Percentiles rank a stretch among this genome's conserved stretches.
These are phyloP conservation scores for Phlebiopsis flavidoalba DNA, from an alignment of 768 basidiomycete genomes.

Conservation along the genomic window DNA sequence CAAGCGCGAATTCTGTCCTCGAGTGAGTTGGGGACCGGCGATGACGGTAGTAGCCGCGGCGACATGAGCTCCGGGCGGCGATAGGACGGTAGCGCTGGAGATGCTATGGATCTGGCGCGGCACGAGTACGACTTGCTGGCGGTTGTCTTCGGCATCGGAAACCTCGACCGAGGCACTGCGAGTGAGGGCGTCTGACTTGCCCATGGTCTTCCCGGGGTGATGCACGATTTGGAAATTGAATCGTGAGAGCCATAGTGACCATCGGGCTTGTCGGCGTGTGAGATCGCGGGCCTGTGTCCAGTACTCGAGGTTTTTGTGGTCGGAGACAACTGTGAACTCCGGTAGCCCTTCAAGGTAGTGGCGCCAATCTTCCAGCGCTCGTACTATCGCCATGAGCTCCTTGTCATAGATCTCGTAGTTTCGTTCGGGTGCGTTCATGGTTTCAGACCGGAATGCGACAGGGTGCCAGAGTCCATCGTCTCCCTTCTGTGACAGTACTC, in stretches of 20 bases:
- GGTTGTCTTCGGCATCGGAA: not conserved
- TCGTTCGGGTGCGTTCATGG: constrained; percentile 7
- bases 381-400: not conserved
- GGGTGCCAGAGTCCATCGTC: constrained; percentile 17
- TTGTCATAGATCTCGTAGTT: constrained; percentile 15
- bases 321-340: not conserved
- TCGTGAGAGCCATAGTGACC: constrained; percentile 10
- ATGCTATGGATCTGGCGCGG: not conserved
- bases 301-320: constrained; percentile 1
- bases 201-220: constrained; percentile 1
- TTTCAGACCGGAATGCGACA: constrained; percentile 19
- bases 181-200: constrained; percentile 10
- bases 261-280: not conserved
- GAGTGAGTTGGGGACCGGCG: not conserved
- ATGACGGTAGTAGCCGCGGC: not conserved
- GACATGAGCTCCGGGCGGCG: not conserved
- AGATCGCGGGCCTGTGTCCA: not conserved
- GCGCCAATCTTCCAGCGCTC: not conserved
- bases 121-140: not conserved
- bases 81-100: not conserved
- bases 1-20: not conserved
- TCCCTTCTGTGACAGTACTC: constrained; percentile 3
- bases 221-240: constrained; percentile 14
- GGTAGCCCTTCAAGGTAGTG: not conserved
- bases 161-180: not conserved